Evolutionary conservation across 768 basidiomycete genomes (phyloP), one percentile per base, ranked within the genome.

Genomic region (Calvatia gigantea): DNA sequence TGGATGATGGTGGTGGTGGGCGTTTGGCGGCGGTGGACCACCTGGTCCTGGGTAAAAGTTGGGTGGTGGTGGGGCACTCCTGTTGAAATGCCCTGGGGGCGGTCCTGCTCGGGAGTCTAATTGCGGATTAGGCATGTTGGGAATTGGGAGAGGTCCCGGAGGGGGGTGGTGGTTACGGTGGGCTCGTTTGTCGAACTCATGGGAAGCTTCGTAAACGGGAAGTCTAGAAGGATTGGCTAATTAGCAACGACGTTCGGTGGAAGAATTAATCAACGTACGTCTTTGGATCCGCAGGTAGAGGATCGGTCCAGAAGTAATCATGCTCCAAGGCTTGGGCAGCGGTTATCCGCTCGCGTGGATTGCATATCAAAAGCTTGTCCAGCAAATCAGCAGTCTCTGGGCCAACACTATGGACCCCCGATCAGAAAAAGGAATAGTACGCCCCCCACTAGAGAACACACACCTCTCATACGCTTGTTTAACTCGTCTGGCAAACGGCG

Each of bases 291-390:
- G 89, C 89, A 32, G 94, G 91, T 33, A 93, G 63, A 0, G 96
- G 95, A 60, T 91, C 86, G 0, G 85, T 86, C 91, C 92, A 97
- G 69, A 98, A 97, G 74, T 94, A 98, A 17, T 90, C 86, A 66
- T 98, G 94, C 62, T 94, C 88, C 50, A 98, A 78, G 0, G 95
- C 95, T 56, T 92, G 80, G 2, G 81, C 70, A 7, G 96, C 96
- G 1, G 94, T 94, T 37, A 94, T 80, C 17, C 96, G 81, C 54
- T 89, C 82, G 58, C 78, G 77, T 2, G 96, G 96, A 67, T 98
- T 90, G 62, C 93, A 87, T 0, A 77, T 84, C 25, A 98, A 73
- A 32, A 98, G 72, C 64, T 84, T 86, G 61, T 94, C 93, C 59
- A 97, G 64, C 23, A 98, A 74, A 66, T 96, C 92, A 32, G 79